Conservation (phyloP, 176 grass and related monocot genomes). For the Elymus sibiricus region DNA sequence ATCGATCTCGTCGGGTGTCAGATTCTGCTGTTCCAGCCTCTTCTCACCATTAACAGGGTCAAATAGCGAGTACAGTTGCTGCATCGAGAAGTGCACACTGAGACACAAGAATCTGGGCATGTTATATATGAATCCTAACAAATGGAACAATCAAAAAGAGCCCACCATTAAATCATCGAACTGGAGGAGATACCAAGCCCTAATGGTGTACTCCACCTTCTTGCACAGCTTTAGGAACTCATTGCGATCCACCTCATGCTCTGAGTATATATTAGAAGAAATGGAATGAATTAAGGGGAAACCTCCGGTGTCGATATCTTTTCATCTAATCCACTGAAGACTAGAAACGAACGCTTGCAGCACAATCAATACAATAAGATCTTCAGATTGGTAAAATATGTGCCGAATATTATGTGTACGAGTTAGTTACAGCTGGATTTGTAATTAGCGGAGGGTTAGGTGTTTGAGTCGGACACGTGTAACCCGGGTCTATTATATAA, state of each 20-base stretch:
- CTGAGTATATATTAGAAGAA: constrained; percentile 15
- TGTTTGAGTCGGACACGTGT: no score
- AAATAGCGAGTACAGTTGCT: constrained; percentile 82
- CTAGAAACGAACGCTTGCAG: neutral
- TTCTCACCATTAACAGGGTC: constrained; percentile 68
- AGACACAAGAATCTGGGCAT: neutral
- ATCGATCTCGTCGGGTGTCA: constrained; percentile 53
- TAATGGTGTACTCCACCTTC: constrained; percentile 72
- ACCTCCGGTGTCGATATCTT: neutral
- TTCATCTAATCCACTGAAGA: neutral
- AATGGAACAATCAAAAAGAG: neutral
- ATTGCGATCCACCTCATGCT: constrained; percentile 37
- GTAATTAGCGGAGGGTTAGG: neutral
- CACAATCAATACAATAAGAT: neutral
- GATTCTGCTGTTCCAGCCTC: constrained; percentile 72
- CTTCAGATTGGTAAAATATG: neutral
- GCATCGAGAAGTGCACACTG: constrained; percentile 11
- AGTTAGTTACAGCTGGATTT: neutral
- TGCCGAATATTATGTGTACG: neutral
- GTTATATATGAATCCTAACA: neutral
- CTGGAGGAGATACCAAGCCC: constrained; percentile 74
- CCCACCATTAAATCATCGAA: constrained; percentile 77
- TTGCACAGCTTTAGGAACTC: constrained; percentile 84
- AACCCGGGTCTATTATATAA: no score
- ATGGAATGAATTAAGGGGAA: neutral